phyloP scores from a whole-genome alignment of 306 rosid species.

The Arachis hypogaea region DNA sequence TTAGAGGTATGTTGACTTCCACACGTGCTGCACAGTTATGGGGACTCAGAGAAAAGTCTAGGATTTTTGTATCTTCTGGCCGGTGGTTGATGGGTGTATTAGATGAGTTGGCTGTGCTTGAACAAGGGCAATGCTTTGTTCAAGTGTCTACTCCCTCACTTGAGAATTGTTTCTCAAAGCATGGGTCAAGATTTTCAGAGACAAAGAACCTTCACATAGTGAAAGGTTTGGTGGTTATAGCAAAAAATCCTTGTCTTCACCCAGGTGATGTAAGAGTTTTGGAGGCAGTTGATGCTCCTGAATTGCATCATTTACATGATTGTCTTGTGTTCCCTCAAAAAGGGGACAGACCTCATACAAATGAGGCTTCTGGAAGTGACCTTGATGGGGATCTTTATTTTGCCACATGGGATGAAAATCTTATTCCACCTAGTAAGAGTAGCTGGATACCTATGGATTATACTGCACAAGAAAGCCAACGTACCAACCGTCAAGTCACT shows the following conservation, averaged over 20 bases:
- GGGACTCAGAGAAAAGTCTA: slow-evolving; percentile 87
- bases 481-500: slow-evolving; percentile 41
- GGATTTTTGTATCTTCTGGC: slow-evolving; percentile 81
- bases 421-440: slow-evolving; percentile 82
- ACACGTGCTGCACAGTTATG: slow-evolving; percentile 79
- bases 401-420: slow-evolving; percentile 87
- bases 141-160: slow-evolving; percentile 77
- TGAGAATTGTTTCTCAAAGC: slow-evolving; percentile 81
- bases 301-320: slow-evolving; percentile 73
- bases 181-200: slow-evolving; percentile 69
- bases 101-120: slow-evolving; percentile 70
- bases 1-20: slow-evolving; percentile 78
- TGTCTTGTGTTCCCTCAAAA: slow-evolving; percentile 91
- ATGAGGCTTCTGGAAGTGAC: slow-evolving; percentile 99
- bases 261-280: slow-evolving; percentile 88
- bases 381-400: slow-evolving; percentile 94
- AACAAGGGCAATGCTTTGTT: slow-evolving; percentile 83
- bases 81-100: slow-evolving; percentile 92
- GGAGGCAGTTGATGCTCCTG: slow-evolving; percentile 86
- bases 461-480: slow-evolving; percentile 49
- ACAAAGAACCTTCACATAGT: slow-evolving; percentile 58
- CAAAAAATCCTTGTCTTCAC: slow-evolving; percentile 93
- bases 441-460: slow-evolving; percentile 83
- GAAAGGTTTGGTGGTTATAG: slow-evolving; percentile 68
- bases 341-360: slow-evolving; percentile 85